These are phyloP conservation scores for Epichloe amarillans DNA, from an alignment of 2,329 filamentous ascomycete genomes.

Conservation along the genomic window DNA sequence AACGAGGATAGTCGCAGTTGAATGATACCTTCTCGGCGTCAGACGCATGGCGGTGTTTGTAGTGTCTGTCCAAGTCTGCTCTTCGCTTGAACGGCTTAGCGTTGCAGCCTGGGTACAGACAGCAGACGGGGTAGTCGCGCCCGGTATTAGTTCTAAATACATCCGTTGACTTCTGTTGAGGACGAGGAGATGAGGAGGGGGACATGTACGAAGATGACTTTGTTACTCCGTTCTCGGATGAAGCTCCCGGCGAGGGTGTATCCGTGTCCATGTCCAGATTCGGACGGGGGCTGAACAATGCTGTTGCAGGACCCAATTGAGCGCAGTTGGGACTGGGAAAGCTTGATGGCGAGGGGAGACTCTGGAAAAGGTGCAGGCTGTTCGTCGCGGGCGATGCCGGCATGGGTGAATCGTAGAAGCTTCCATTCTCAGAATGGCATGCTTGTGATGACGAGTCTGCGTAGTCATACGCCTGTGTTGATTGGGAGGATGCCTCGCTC, in stretches of 20 bases:
- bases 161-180: not conserved
- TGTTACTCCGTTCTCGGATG: conserved; percentile 5
- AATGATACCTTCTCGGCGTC: conserved; percentile 28
- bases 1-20: conserved; percentile 38
- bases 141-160: conserved; percentile 7
- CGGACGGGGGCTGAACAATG: conserved; percentile 9
- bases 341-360: conserved; percentile 1
- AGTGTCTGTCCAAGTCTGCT: conserved; percentile 42
- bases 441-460: conserved; percentile 1
- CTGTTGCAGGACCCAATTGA: conserved; percentile 5
- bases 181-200: not conserved
- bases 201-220: conserved; percentile 6
- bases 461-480: not conserved
- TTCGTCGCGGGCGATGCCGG: not conserved
- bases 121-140: conserved; percentile 23
- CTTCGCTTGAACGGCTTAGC: conserved; percentile 34
- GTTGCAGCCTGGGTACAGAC: conserved; percentile 28
- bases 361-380: not conserved
- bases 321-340: not conserved
- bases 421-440: conserved; percentile 2
- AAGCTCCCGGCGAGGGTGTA: conserved; percentile 6
- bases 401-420: not conserved
- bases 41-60: conserved; percentile 32
- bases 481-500: conserved; percentile 1
- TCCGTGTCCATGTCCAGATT: conserved; percentile 8